These are phyloP conservation scores for Beauveria scarabaeidicola DNA, from an alignment of 2,329 filamentous ascomycete genomes.

Conservation along the genomic window DNA sequence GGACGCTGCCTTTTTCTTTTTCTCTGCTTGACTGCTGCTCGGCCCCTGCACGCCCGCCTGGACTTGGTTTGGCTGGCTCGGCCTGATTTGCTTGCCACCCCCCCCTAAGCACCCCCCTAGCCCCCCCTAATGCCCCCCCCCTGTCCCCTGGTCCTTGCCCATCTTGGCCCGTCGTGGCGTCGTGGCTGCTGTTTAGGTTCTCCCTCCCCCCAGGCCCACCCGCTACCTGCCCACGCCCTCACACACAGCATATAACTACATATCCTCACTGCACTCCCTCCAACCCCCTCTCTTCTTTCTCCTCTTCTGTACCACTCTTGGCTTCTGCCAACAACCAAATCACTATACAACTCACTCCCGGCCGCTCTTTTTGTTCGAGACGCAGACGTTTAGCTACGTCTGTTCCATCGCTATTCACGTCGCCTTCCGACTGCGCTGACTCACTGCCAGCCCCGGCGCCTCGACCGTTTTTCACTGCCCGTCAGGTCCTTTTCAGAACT, in stretches of 20 bases:
- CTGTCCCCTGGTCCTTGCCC: not conserved
- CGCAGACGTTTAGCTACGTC: constrained; percentile 9
- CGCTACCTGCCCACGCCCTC: not conserved
- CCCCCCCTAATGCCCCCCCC: not conserved
- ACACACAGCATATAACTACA: constrained; percentile 11
- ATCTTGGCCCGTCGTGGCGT: not conserved
- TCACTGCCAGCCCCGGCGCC: not conserved
- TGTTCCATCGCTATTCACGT: not conserved
- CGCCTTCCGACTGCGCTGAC: not conserved
- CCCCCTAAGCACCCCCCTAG: not conserved
- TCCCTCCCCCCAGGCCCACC: not conserved
- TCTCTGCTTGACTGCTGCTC: too few species aligned
- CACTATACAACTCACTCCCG: not conserved
- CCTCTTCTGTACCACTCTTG: constrained; percentile 11
- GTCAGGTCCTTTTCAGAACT: constrained; percentile 19
- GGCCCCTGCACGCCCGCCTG: not conserved
- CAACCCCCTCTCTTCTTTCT: constrained; percentile 10
- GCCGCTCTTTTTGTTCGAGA: constrained; percentile 3
- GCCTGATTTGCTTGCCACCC: constrained; percentile 7
- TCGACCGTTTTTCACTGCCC: constrained; percentile 19
- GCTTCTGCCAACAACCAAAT: constrained; percentile 11
- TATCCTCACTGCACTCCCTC: constrained; percentile 5
- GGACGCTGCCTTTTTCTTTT: too few species aligned
- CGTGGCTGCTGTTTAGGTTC: constrained; percentile 1
- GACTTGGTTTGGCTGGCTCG: not conserved